phyloP scores from a whole-genome alignment of 2,329 filamentous ascomycete genomes.

The Aspergillus sp. region DNA sequence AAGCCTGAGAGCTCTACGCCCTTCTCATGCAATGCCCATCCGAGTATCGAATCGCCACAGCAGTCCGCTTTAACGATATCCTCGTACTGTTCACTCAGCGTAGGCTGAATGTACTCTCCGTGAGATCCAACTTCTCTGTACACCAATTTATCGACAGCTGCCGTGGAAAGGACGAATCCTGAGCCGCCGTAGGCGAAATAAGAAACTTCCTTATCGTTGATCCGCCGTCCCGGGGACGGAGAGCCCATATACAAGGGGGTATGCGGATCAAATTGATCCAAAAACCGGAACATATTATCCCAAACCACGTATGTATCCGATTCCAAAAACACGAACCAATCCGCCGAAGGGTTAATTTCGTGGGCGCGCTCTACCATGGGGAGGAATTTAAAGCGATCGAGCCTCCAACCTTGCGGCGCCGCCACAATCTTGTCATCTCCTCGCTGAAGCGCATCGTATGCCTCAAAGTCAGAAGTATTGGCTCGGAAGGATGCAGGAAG shows the following conservation, averaged over 20 bases:
- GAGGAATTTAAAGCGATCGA: slow-evolving; percentile 62
- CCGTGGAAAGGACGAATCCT: slow-evolving; percentile 51
- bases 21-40: slow-evolving; percentile 50
- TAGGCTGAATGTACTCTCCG: slow-evolving; percentile 45
- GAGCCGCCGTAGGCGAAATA: slow-evolving; percentile 56
- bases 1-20: slow-evolving; percentile 51
- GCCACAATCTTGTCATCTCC: slow-evolving; percentile 33
- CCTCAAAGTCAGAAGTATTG: slow-evolving; percentile 40
- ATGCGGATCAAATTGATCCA: slow-evolving; percentile 52
- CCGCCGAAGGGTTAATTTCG: slow-evolving; percentile 48
- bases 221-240: slow-evolving; percentile 43
- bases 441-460: slow-evolving; percentile 46
- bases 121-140: slow-evolving; percentile 11
- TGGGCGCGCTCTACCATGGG: slow-evolving; percentile 58
- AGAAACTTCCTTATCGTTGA: slow-evolving; percentile 16
- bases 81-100: slow-evolving; percentile 46
- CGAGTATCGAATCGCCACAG: slow-evolving; percentile 57
- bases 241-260: slow-evolving; percentile 54
- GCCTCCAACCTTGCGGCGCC: slow-evolving; percentile 51
- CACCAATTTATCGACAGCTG: slow-evolving; percentile 48
- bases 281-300: slow-evolving; percentile 51
- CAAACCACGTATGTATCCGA: slow-evolving; percentile 56
- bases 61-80: slow-evolving; percentile 50
- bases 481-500: slow-evolving; percentile 47
- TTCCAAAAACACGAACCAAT: slow-evolving; percentile 61